Conservation (phyloP, 2,329 filamentous ascomycete genomes). For the Penicillium sp. region DNA sequence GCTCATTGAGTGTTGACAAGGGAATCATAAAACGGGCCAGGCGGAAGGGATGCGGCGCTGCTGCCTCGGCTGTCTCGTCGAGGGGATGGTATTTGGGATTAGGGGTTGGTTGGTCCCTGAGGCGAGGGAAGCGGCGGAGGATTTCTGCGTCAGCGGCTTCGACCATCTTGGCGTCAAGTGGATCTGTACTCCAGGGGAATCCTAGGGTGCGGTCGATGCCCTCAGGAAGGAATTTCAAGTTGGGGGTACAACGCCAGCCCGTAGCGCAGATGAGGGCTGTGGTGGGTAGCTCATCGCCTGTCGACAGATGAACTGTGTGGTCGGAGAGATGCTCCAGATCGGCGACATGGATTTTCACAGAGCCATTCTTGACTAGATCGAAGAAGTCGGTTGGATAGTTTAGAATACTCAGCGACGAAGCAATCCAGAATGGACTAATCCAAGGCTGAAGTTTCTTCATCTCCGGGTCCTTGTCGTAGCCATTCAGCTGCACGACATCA, state of each 20-base stretch:
- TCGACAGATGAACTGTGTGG: constrained; percentile 50
- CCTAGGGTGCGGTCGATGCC: constrained; percentile 48
- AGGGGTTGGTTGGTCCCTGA: constrained; percentile 44
- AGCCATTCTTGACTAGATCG: constrained; percentile 55
- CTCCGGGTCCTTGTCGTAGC: constrained; percentile 48
- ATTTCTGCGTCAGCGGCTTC: constrained; percentile 53
- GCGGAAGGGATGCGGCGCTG: constrained; percentile 48
- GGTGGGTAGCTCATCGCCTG: constrained; percentile 45
- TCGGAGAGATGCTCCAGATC: constrained; percentile 54
- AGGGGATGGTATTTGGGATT: constrained; percentile 30
- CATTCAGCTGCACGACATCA: constrained; percentile 51
- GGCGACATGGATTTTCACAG: constrained; percentile 57
- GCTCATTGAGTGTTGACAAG: constrained; percentile 39
- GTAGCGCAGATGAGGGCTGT: constrained; percentile 59
- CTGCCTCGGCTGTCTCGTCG: constrained; percentile 34
- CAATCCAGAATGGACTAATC: constrained; percentile 54
- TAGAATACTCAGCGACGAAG: constrained; percentile 58
- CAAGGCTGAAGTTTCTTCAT: constrained; percentile 49
- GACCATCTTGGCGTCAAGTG: constrained; percentile 39
- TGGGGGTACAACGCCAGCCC: constrained; percentile 56
- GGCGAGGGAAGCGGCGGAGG: constrained; percentile 51
- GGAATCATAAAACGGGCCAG: constrained; percentile 52
- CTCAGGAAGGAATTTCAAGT: constrained; percentile 50
- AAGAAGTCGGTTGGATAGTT: constrained; percentile 63
- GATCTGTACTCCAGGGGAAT: constrained; percentile 42